Conservation (phyloP, 2,329 filamentous ascomycete genomes). For the Alternaria dauci region DNA sequence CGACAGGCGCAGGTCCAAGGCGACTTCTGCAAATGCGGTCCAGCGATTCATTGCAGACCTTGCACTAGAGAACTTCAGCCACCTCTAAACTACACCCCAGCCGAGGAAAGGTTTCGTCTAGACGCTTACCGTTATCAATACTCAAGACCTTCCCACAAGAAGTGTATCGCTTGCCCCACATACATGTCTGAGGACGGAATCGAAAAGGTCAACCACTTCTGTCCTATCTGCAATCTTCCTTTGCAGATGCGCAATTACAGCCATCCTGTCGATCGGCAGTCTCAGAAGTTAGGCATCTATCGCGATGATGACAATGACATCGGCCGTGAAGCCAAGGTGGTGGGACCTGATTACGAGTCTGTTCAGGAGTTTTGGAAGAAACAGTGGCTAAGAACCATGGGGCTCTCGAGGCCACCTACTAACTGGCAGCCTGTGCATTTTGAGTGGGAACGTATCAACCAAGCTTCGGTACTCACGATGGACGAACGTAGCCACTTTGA, state of each 20-base stretch:
- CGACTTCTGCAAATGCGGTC: not conserved
- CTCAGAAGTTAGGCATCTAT: not conserved
- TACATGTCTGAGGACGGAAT: not conserved
- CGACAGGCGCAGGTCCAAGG: not conserved
- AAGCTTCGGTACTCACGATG: not conserved
- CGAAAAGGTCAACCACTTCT: not conserved
- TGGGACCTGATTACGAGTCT: not conserved
- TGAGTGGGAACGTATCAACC: not conserved
- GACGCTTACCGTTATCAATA: too few species aligned
- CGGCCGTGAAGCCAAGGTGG: not conserved
- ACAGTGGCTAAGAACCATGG: not conserved
- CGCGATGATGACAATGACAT: not conserved
- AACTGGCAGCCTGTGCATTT: not conserved
- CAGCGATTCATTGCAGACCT: not conserved
- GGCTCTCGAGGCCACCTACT: not conserved
- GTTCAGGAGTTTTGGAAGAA: not conserved
- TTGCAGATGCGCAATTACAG: not conserved
- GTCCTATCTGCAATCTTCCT: not conserved
- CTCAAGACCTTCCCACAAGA: not conserved
- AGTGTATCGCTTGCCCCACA: not conserved
- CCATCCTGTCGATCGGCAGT: not conserved
- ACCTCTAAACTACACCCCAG: not conserved
- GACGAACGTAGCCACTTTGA: not conserved
- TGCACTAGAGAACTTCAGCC: not conserved
- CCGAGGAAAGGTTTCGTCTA: not conserved